phyloP scores from a whole-genome alignment of 1,139 yeast genomes.

The Geotrichum citri-aurantii region DNA sequence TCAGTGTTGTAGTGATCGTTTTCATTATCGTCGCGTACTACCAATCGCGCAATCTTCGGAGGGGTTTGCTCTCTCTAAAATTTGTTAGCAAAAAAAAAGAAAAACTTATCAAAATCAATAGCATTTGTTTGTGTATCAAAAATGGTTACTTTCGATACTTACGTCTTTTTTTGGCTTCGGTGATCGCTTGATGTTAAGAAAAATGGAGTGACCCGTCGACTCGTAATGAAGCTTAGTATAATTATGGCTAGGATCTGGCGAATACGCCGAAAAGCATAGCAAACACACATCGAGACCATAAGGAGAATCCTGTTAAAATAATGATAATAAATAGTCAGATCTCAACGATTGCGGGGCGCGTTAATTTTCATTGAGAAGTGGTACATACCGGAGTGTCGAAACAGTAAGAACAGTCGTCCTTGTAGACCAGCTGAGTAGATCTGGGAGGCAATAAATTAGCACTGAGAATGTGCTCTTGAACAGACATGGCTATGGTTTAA shows the following conservation, averaged over 20 bases:
- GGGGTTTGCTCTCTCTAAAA: conserved; percentile 33
- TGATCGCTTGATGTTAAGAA: conserved; percentile 45
- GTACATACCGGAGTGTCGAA: conserved; percentile 55
- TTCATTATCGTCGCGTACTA: conserved; percentile 63
- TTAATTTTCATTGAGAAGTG: not conserved
- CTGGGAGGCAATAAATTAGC: conserved; percentile 22
- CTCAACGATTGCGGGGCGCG: not conserved
- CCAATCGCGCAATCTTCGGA: conserved; percentile 64
- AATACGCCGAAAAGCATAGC: conserved; percentile 58
- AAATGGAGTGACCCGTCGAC: conserved; percentile 49
- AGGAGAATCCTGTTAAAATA: conserved; percentile 39
- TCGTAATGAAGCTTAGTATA: conserved; percentile 53
- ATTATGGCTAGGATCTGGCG: conserved; percentile 44
- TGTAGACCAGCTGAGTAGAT: conserved; percentile 45
- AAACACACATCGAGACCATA: conserved; percentile 71
- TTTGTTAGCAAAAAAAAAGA: conserved; percentile 21
- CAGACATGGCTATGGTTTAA: conserved; percentile 7
- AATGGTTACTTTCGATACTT: not conserved
- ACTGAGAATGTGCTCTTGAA: conserved; percentile 12
- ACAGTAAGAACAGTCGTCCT: conserved; percentile 79
- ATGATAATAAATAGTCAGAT: not conserved
- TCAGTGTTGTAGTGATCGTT: conserved; percentile 58
- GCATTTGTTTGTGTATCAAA: not conserved
- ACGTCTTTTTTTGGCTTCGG: conserved; percentile 41
- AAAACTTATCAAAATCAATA: no score